These are phyloP conservation scores for Pontederia crassipes DNA, from an alignment of 176 grass and related monocot genomes.

Conservation along the genomic window DNA sequence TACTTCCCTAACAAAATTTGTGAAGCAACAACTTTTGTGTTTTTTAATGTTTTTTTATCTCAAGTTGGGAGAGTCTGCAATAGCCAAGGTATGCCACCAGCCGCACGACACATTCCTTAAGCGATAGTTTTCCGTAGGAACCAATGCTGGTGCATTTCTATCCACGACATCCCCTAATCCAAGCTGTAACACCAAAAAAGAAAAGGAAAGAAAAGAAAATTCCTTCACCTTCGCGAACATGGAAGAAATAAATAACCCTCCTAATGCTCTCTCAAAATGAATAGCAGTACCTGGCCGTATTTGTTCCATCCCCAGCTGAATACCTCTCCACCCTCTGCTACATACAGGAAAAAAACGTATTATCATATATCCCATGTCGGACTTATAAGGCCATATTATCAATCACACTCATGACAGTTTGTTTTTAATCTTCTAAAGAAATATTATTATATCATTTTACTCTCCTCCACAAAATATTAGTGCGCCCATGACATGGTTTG, in stretches of 20 bases:
- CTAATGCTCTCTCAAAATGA: neutral
- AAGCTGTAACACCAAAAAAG: slow-evolving; percentile 34
- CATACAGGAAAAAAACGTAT: neutral
- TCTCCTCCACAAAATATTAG: too few species aligned
- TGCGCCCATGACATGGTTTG: too few species aligned
- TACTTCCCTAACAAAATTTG: slow-evolving; percentile 82
- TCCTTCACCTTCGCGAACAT: neutral
- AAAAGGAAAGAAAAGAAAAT: neutral
- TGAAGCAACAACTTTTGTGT: slow-evolving; percentile 19
- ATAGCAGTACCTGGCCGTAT: slow-evolving; percentile 70
- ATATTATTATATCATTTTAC: too few species aligned
- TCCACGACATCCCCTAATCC: slow-evolving; percentile 83
- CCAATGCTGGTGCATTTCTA: slow-evolving; percentile 67
- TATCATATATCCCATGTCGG: neutral
- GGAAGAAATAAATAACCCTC: neutral
- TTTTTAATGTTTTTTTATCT: slow-evolving; percentile 10
- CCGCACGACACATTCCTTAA: slow-evolving; percentile 73
- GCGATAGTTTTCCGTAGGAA: slow-evolving; percentile 43
- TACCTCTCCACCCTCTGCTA: slow-evolving; percentile 73
- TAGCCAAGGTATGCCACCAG: slow-evolving; percentile 96
- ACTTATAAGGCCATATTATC: neutral
- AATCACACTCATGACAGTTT: too few species aligned
- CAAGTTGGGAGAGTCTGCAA: slow-evolving; percentile 65
- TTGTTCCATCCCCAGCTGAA: slow-evolving; percentile 99
- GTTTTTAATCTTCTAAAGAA: too few species aligned